Conservation (phyloP, 805 yeast genomes). For the Ogataea ramenticola region DNA sequence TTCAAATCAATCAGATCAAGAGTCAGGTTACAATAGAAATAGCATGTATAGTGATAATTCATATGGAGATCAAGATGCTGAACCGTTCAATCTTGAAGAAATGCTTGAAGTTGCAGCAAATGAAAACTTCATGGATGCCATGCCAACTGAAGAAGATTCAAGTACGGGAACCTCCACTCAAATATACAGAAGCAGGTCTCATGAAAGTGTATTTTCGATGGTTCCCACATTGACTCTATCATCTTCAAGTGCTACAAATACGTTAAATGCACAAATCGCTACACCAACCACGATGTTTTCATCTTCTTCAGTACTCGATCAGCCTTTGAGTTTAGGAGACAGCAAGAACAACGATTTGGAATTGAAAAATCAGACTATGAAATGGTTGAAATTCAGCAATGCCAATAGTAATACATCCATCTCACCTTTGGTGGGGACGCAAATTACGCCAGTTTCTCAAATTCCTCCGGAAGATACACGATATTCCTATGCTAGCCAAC, state of each 20-base stretch:
- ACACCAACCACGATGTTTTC: background rate
- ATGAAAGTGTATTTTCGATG: slow-evolving; percentile 21
- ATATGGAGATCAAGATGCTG: slow-evolving; percentile 17
- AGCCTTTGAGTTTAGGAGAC: background rate
- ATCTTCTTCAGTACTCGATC: background rate
- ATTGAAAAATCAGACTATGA: slow-evolving; percentile 22
- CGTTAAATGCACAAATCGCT: background rate
- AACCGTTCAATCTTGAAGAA: slow-evolving; percentile 12
- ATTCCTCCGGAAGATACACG: background rate
- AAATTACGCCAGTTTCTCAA: background rate
- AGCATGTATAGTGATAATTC: slow-evolving; percentile 13
- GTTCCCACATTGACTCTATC: background rate
- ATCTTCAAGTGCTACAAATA: background rate
- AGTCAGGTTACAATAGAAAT: background rate
- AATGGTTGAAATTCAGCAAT: slow-evolving; percentile 12
- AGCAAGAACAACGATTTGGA: slow-evolving; percentile 7
- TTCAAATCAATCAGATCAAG: background rate
- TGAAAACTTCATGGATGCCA: background rate
- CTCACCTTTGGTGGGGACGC: background rate
- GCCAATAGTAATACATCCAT: background rate
- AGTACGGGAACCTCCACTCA: background rate
- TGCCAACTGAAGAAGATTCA: no score
- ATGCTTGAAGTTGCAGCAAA: slow-evolving; percentile 1
- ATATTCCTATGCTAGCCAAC: background rate
- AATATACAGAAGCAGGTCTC: slow-evolving; percentile 15